Percentiles rank a stretch among this genome's conserved stretches.
Evolutionary conservation across 495 filamentous ascomycete species (phyloP).

Genomic region (Sordaria brevicollis): DNA sequence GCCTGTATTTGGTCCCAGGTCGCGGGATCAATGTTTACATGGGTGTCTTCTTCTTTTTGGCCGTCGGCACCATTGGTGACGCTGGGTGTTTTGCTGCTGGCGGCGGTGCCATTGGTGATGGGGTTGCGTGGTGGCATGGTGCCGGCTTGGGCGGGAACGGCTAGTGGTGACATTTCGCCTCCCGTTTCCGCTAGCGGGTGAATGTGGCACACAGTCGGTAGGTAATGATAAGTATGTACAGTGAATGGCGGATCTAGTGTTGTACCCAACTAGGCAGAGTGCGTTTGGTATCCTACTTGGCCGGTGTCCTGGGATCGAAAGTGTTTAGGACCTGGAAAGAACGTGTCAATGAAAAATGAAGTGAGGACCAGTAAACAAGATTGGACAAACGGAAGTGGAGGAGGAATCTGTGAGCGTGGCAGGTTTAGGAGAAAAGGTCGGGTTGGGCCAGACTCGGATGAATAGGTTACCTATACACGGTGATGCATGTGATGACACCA

Average conservation of each 20-base stretch:
- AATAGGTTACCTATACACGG: not conserved
- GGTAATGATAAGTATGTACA: not conserved
- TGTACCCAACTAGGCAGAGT: not conserved
- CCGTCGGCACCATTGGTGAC: not conserved
- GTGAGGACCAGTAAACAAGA: not conserved
- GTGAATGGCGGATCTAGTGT: not conserved
- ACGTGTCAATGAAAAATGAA: not conserved
- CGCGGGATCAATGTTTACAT: not conserved
- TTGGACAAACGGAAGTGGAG: not conserved
- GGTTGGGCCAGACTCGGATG: not conserved
- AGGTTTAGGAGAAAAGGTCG: not conserved
- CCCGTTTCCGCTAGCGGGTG: not conserved
- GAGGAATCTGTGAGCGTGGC: not conserved
- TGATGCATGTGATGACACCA: not conserved
- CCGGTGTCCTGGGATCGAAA: not conserved
- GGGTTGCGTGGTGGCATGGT: not conserved
- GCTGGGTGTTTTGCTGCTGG: not conserved
- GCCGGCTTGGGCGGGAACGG: not conserved
- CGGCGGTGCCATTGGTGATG: not conserved
- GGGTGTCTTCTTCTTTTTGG: not conserved
- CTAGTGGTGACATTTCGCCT: not conserved
- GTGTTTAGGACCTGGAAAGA: not conserved
- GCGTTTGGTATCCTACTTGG: not conserved
- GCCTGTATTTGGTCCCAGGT: constrained; percentile 19
- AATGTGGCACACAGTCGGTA: not conserved